Base-by-base conservation (phyloP, 306 rosid genomes). In the Pachyrhizus erosus region DNA sequence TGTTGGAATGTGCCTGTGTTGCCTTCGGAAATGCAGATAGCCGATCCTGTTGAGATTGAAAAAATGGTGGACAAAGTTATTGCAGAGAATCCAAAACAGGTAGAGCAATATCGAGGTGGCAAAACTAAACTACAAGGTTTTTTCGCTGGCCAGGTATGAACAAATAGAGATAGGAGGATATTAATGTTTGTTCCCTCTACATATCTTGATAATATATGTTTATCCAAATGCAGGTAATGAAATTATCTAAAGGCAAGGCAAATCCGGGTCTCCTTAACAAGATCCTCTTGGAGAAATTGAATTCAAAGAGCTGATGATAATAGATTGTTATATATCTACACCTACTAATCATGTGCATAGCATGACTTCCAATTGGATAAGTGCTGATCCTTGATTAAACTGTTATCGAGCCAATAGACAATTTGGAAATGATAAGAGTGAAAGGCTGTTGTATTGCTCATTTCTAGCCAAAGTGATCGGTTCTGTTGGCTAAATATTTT, bases 131-230 rank as follows among this genome's bases (percentile, higher is more conserved):
- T 93, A 70, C 91, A 92, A 86, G 99, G 96, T 20, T 96, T 20
- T 83, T 96, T 96, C 80, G 91, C 97, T 12, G 98, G 99, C 83
- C 97, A 96, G 97, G 99, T 96, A 77, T 86, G 79, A n/a, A n/a
- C n/a, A n/a, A n/a, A n/a, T 85, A 49, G 57, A 78, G 33, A 61
- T 64, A 24, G 66, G 75, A 85, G 60, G 60, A 27, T 31, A 58
- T 40, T 20, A 26, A 23, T 81, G 9, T 15, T 66, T 5, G 33
- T 39, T 0, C n/a, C 3, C 17, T 34, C 43, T 29, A 24, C 31
- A 61, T 52, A 54, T 61, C 69, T 10, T 58, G 5, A 17, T 83
- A 21, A 43, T 80, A 17, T 33, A 33, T 8, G 2, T 40, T 55
- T 85, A 54, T 60, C 68, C 46, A 61, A 58, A 7, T 80, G 82